Base-by-base conservation (phyloP, 345 rosid genomes). In the Laguncularia racemosa region DNA sequence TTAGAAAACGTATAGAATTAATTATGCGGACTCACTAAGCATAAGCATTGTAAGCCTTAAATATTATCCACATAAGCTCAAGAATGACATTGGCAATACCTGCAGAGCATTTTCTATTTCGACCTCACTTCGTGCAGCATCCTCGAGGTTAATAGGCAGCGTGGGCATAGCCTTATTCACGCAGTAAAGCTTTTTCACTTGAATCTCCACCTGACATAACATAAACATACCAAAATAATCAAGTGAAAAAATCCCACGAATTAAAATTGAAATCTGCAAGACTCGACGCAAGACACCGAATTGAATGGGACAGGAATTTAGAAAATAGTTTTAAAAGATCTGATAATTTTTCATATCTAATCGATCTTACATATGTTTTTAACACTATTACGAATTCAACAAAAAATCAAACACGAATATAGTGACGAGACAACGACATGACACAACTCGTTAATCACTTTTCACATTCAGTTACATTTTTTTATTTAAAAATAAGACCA, bases 131-230 rank as follows among this genome's bases (percentile, higher is more conserved):
- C 90, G 69, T 2, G 92, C 72, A 56, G 96, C 95, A 74, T 89
- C 97, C 73, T 86, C 96, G 2, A 86, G 78, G 44, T 62, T 83
- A 62, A 93, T 79, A 13, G 97, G 99, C 47, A 84, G 69, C 10
- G 63, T 64, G 2, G 82, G 67, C 63, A 73, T 14, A 14, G 96
- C 89, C 72, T 55, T 81, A 80, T 63, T 78, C 21, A 89, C 50
- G 52, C 87, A 89, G 54, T 81, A 84, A 9, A 85, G 54, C 62
- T 76, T 87, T 19, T 74, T 73, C 12, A 83, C 78, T 67, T 81
- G 95, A 57, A 89, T 59, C 40, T 87, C 96, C 38, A 93, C 88
- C 95, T 49, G 7, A 23, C 33, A 13, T 14, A 11, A 14, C 26
- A 11, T 2, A 13, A 13, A 23, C 53, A 50, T n/a, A 15, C 20